Evolutionary conservation across 345 rosid genomes (phyloP), one percentile per base, ranked within the genome.

Genomic region (Populus alba): DNA sequence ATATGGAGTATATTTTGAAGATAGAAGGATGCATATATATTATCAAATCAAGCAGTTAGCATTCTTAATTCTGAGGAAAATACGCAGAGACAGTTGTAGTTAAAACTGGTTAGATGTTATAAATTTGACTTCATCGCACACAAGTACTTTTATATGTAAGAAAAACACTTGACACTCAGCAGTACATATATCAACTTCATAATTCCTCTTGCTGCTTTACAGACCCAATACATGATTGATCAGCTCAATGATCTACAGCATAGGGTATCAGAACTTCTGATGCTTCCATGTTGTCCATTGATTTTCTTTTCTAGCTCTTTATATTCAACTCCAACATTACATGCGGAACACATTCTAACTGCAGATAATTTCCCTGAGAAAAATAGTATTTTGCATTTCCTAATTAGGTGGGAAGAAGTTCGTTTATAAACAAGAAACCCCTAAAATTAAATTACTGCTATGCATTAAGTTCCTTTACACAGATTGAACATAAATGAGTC

Each of bases 181-280:
- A 10, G 8, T 41, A 39, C 37, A 61, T 69, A 8, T 75, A 15
- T 70, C 63, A 43, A 7, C 31, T 76, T 65, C 18, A 29, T 68
- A 15, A 6, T 75, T 65, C 4, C 78, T 49, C 11, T 27, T 70
- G n/a, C 13, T 16, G 3, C 79, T 75, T 53, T 75, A 71, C 89
- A 95, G 99, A 90, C 98, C 61, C 98, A 92, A 68, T 88, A 79
- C 82, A 92, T 95, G 97, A 90, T 95, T 68, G 97, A 95, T 82
- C 97, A 93, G 82, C 99, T 93, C 85, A 90, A 87, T 74, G 99
- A 95, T 80, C 92, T 95, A 53, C 99, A 95, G 78, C 88, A 89
- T 29, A 93, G 85, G 98, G 98, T 92, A 88, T 41, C 71, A 33
- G 31, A 15, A 51, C 3, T 22, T 75, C 41, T 41, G 35, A 22